Base-by-base conservation (phyloP, 2,329 filamentous ascomycete genomes). In the Trichoderma endophyticum region DNA sequence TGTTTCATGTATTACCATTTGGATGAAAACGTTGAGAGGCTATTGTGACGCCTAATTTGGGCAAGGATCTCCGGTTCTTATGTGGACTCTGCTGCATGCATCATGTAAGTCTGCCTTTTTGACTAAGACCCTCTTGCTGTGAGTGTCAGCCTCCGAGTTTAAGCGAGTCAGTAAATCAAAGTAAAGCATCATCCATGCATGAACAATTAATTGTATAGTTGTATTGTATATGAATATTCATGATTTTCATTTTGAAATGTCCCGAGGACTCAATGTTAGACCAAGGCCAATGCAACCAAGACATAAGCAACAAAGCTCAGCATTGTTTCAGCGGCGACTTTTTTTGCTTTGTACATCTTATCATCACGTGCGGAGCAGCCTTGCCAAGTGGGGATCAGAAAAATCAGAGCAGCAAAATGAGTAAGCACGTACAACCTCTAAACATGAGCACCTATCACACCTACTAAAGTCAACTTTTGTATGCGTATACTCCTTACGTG, bases 11-110 rank as follows among this genome's bases (percentile, higher is more conserved):
- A 43, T 43, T n/a, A 4, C 39, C 15, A 43, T 43, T 43, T 43
- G 39, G 18, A 43, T n/a, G 39, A n/a, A 43, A 43, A 43, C 39
- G 18, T 43, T 0, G 15, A 43, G 36, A 51, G 6, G 54, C 11
- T 34, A 48, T 51, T 59, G 15, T 28, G 59, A 51, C 11, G 6
- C 39, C 39, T 12, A n/a, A 54, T 32, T 36, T 62, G 36, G 56
- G 34, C 34, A 69, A 61, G 36, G 65, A 60, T 61, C 36, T 48
- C n/a, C 54, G n/a, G 4, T 39, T 30, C 32, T 43, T 39, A 34
- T 60, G 66, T 69, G 66, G 66, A 34, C 36, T 69, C 28, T 34
- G 59, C 39, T 70, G 67, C 67, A 70, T 62, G 39, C 67, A 54
- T 54, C 56, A 62, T 70, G 57, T 70, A 70, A 61, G 39, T 61